Conservation (phyloP, 2,329 filamentous ascomycete species). For the Fusarium sp. region DNA sequence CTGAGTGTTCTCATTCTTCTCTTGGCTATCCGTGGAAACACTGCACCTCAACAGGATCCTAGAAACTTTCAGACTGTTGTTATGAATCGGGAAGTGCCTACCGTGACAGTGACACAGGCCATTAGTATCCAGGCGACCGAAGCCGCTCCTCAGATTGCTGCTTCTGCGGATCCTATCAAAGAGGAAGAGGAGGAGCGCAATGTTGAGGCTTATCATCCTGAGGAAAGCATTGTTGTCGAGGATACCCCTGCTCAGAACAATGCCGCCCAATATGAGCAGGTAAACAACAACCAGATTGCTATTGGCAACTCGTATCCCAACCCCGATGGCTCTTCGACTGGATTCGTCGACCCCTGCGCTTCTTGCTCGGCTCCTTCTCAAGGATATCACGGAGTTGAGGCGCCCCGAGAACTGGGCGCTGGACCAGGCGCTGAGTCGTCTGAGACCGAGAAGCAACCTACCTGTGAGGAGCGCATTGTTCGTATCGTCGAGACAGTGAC, state of each 20-base stretch:
- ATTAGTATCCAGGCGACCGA: conserved; percentile 11
- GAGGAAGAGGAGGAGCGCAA: conserved; percentile 30
- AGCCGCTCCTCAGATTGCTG: not conserved
- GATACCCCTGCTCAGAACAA: not conserved
- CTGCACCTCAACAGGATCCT: conserved; percentile 32
- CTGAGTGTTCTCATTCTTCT: conserved; percentile 64
- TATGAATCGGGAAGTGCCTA: conserved; percentile 35
- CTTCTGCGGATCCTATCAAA: conserved; percentile 12
- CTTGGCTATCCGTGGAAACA: conserved; percentile 53
- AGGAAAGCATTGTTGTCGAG: conserved; percentile 14
- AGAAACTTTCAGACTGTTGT: conserved; percentile 45
- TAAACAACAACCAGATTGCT: not conserved
- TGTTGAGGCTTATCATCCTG: conserved; percentile 38
- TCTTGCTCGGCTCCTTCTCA: conserved; percentile 29
- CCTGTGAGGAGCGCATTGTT: conserved; percentile 33
- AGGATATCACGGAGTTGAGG: not conserved
- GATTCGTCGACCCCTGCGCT: conserved; percentile 36
- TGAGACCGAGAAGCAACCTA: conserved; percentile 34
- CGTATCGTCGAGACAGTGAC: conserved; percentile 47
- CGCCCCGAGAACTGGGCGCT: not conserved
- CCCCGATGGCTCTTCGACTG: not conserved
- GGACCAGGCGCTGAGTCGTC: conserved; percentile 8
- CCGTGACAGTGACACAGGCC: conserved; percentile 39
- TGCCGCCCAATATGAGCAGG: not conserved
- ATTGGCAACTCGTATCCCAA: not conserved